These are phyloP conservation scores for Phyllosticta citribraziliensis DNA, from an alignment of 2,329 filamentous ascomycete species.

Conservation along the genomic window DNA sequence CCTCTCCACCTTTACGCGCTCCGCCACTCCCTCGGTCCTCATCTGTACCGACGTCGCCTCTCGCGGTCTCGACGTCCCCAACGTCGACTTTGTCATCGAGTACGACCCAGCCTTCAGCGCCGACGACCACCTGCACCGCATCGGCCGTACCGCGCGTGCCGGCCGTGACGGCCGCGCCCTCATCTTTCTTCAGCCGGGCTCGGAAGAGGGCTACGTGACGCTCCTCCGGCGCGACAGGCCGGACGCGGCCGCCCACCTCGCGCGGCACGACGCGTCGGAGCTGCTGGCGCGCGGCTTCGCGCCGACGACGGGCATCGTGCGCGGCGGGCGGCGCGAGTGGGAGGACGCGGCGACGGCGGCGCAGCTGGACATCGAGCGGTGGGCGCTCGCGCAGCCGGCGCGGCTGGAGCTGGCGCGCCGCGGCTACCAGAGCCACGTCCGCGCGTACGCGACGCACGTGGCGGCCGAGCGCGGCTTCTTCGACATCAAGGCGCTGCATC, in stretches of 20 bases:
- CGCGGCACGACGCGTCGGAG: constrained; percentile 53
- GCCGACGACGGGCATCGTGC: constrained; percentile 16
- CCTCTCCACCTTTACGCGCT: constrained; percentile 66
- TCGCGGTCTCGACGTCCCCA: constrained; percentile 87
- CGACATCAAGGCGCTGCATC: constrained; percentile 80
- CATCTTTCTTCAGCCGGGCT: constrained; percentile 82
- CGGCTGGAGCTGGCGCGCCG: constrained; percentile 72
- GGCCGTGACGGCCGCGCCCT: constrained; percentile 78
- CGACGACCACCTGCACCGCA: constrained; percentile 87
- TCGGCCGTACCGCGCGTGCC: constrained; percentile 88
- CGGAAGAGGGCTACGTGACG: constrained; percentile 82
- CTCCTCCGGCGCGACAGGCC: constrained; percentile 31
- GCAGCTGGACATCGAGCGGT: constrained; percentile 57
- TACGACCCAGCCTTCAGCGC: constrained; percentile 93
- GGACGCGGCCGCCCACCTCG: constrained; percentile 31
- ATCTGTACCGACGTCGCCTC: constrained; percentile 94
- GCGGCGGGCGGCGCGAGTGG: constrained; percentile 39
- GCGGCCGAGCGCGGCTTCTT: constrained; percentile 78
- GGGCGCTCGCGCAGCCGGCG: constrained; percentile 53
- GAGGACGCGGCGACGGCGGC: constrained; percentile 57
- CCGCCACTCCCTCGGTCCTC: constrained; percentile 66
- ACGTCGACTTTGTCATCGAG: constrained; percentile 89
- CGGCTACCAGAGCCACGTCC: constrained; percentile 83
- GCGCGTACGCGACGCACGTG: constrained; percentile 90
- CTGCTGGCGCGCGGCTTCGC: constrained; percentile 55